Conservation (phyloP, 1,139 yeast species). For the Pichia sp. region DNA sequence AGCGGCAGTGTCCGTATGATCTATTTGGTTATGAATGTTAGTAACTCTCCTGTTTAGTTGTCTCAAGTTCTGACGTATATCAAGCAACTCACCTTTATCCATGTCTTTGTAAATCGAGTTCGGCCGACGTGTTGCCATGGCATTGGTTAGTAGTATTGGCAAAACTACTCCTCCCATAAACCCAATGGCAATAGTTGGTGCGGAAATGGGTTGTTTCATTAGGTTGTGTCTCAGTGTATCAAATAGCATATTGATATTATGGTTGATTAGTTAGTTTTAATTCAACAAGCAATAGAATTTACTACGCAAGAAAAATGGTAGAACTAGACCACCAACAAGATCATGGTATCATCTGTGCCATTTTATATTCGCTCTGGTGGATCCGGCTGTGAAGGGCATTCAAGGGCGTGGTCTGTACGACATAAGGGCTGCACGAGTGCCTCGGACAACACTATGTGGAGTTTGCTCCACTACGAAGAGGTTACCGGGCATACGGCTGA, state of each 20-base stretch:
- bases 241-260: constrained; percentile 8
- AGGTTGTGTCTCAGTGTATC: constrained; percentile 9
- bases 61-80: constrained; percentile 6
- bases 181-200: constrained; percentile 15
- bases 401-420: too few species aligned
- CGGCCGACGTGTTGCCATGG: constrained; percentile 7
- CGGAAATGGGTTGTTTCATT: constrained; percentile 7
- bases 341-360: neutral
- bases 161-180: constrained; percentile 17
- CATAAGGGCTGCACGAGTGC: too few species aligned
- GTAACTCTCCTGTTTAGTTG: constrained; percentile 12
- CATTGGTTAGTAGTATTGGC: constrained; percentile 14
- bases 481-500: too few species aligned
- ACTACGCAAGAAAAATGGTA: too few species aligned
- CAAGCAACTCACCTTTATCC: constrained; percentile 14
- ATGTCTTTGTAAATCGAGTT: constrained; percentile 9
- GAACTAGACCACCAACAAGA: too few species aligned
- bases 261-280: too few species aligned
- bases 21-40: constrained; percentile 14
- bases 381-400: too few species aligned
- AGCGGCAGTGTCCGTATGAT: constrained; percentile 9
- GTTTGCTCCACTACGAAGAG: too few species aligned
- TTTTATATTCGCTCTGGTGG: too few species aligned
- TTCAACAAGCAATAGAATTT: too few species aligned
- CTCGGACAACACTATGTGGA: too few species aligned